phyloP scores from a whole-genome alignment of 371 early-diverging fungal species.

The Mortierella sp. region DNA sequence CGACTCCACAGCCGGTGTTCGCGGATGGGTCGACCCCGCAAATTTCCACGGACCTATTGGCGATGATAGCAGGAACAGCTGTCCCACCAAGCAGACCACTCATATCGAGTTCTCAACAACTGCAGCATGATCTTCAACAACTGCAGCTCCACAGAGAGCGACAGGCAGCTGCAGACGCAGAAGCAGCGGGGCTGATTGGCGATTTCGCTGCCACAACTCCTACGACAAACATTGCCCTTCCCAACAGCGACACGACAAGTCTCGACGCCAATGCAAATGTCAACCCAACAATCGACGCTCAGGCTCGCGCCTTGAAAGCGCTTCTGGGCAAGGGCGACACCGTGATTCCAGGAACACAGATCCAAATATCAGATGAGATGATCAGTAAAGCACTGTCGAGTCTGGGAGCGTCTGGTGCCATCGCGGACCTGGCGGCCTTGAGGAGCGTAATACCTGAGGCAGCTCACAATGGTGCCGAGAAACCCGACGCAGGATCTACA shows the following conservation, averaged over 20 bases:
- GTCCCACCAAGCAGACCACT: neutral
- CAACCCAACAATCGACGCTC: neutral
- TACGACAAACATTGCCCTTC: neutral
- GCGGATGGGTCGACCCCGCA: neutral
- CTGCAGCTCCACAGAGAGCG: conserved; percentile 31
- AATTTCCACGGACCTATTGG: conserved; percentile 8
- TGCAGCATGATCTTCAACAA: conserved; percentile 40
- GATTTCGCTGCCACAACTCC: neutral
- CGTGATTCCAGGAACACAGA: conserved; percentile 12
- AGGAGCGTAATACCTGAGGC: neutral
- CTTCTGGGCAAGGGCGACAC: neutral
- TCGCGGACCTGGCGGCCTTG: neutral
- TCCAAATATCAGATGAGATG: conserved; percentile 11
- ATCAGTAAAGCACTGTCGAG: conserved; percentile 2
- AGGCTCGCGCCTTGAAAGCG: conserved; percentile 5
- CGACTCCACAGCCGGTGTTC: conserved; percentile 3
- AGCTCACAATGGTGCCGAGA: neutral
- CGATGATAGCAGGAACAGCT: conserved; percentile 9
- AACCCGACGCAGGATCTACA: neutral
- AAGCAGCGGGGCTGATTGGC: neutral
- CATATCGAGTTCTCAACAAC: conserved; percentile 13
- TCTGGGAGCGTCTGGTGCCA: neutral
- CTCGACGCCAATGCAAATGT: neutral
- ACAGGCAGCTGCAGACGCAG: conserved; percentile 7
- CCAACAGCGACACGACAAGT: neutral